Conservation (phyloP, 2,329 filamentous ascomycete species). For the Acephala macrosclerotiorum region DNA sequence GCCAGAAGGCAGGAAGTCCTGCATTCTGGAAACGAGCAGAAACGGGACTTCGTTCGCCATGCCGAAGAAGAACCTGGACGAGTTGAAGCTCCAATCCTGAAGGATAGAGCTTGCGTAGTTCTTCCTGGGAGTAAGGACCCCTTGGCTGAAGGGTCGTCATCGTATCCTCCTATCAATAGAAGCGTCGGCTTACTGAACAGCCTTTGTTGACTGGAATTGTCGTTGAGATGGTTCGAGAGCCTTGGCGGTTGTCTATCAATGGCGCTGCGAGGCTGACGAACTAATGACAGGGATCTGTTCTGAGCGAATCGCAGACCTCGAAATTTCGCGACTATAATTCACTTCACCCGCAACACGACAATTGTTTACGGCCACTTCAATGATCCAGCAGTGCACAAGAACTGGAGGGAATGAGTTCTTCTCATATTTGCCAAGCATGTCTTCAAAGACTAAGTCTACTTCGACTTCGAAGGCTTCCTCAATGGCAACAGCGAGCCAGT, state of each 20-base stretch:
- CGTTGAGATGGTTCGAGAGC: background rate
- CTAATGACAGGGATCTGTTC: background rate
- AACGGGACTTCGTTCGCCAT: constrained; percentile 85
- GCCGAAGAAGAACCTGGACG: constrained; percentile 85
- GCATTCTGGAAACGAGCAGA: constrained; percentile 86
- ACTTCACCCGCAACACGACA: background rate
- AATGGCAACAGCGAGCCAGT: constrained; percentile 37
- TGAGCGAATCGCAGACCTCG: constrained; percentile 5
- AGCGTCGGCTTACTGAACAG: background rate
- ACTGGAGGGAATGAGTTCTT: constrained; percentile 36
- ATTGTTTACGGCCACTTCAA: background rate
- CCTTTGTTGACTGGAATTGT: background rate
- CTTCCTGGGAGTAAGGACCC: constrained; percentile 78
- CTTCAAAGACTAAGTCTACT: constrained; percentile 34
- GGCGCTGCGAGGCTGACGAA: background rate
- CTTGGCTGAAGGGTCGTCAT: constrained; percentile 85
- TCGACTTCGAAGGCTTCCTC: constrained; percentile 23
- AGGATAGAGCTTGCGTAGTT: constrained; percentile 85
- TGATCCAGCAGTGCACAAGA: background rate
- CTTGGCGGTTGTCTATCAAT: background rate
- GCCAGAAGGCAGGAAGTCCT: constrained; percentile 77
- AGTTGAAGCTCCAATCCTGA: constrained; percentile 80
- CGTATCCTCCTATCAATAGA: background rate
- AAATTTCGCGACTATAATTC: background rate
- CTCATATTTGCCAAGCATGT: constrained; percentile 42